phyloP scores from a whole-genome alignment of 257 asterid species.

The Catharanthus roseus region DNA sequence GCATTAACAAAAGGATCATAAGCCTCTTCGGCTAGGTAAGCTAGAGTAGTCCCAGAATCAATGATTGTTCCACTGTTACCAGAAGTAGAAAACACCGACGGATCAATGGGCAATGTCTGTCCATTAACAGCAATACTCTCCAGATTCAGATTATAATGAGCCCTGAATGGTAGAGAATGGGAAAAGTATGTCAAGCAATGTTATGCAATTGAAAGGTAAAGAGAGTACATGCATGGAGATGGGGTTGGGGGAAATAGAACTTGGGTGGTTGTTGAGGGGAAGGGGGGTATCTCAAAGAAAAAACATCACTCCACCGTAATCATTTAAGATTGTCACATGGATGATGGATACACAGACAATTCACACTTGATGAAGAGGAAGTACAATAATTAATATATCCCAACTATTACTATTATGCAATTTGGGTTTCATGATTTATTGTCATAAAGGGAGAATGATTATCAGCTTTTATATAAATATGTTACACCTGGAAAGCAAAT shows the following conservation, averaged over 20 bases:
- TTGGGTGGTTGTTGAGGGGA: not conserved
- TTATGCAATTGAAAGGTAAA: too few species aligned
- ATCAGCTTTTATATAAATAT: not conserved
- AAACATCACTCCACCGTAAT: not conserved
- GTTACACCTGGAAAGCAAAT: not conserved
- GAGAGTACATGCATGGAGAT: not conserved
- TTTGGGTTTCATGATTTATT: not conserved
- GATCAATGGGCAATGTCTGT: constrained; percentile 58
- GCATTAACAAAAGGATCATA: constrained; percentile 73
- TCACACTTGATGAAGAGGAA: not conserved
- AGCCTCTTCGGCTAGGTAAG: constrained; percentile 87
- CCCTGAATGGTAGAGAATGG: constrained; percentile 43
- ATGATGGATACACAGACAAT: not conserved
- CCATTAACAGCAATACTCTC: constrained; percentile 85
- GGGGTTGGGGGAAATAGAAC: not conserved
- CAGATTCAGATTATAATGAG: constrained; percentile 85
- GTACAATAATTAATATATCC: not conserved
- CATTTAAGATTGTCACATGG: not conserved
- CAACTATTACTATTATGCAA: too few species aligned
- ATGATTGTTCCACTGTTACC: constrained; percentile 75
- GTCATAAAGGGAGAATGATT: not conserved
- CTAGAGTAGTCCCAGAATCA: constrained; percentile 96
- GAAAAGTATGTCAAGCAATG: constrained; percentile 15
- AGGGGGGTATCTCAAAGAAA: not conserved
- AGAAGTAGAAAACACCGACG: constrained; percentile 72